Base-by-base conservation (phyloP, 768 basidiomycete genomes). In the Pleurotus salmoneostramineus region DNA sequence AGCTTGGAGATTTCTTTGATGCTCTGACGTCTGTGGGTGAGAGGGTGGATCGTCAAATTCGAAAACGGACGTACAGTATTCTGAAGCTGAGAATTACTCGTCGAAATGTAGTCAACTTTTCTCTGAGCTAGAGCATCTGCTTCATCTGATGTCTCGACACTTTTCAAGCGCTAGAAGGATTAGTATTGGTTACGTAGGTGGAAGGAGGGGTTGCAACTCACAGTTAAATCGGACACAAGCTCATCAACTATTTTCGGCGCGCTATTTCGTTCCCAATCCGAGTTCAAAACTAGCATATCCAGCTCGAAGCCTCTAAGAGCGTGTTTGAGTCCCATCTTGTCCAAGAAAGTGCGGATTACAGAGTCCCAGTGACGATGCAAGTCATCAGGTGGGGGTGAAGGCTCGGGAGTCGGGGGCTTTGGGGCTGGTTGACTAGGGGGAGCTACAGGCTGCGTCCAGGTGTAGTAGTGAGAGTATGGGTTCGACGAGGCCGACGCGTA, bases 1-100 rank as follows among this genome's bases (percentile, higher is more conserved):
- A 93, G 87, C 45, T 74, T 68, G 2, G 91, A 89, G 33, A 93
- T 87, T 5, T 83, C 82, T 67, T 82, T 88, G 58, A 80, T 91
- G 34, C 85, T 75, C 91, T 89, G 12, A 21, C 66, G 48, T 46
- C 32, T 15, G 15, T 8, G 1, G 7, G 34, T 33, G 5, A 52
- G 21, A n/a, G 42, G 14, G 33, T 35, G 31, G 37, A 42, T 27
- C 15, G 34, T 17, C 52, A 7, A 10, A 34, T 37, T 32, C n/a
- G 36, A 31, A 8, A 34, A 58, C 10, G 56, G 57, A 74, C 83
- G 70, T 63, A 91, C 90, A 56, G 82, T 79, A 44, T 81, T 78
- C 65, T 78, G 89, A 7, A 86, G 76, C 43, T 75, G 76, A 2
- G 83, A 77, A 58, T 77, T 68, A 2, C 66, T 77, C 81, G 17